Conservation (phyloP, 2,329 filamentous ascomycete species). For the Diaporthe vaccinii region DNA sequence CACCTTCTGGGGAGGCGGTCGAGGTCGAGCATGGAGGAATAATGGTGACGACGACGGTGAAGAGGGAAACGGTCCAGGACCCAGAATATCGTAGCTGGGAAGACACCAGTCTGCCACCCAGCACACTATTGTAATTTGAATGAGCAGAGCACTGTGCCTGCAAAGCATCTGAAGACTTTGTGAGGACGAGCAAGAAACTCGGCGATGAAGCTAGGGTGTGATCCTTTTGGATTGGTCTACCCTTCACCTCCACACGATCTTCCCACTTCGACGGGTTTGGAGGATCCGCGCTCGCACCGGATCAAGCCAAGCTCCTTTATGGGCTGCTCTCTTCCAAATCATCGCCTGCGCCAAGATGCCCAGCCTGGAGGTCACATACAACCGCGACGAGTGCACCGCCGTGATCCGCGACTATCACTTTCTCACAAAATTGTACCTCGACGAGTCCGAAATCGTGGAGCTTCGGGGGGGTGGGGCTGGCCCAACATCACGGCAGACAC, state of each 20-base stretch:
- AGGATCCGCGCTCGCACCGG: background rate
- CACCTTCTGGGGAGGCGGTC: background rate
- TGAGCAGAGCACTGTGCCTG: background rate
- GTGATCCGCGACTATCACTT: background rate
- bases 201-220: background rate
- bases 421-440: background rate
- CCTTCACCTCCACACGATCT: background rate
- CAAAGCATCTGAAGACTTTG: background rate
- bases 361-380: background rate
- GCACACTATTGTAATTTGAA: background rate
- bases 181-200: background rate
- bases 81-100: background rate
- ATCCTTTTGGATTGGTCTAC: too few species aligned
- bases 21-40: conserved; percentile 10
- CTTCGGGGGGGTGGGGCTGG: background rate
- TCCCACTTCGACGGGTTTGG: background rate
- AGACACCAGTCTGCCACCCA: background rate
- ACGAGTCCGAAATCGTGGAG: background rate
- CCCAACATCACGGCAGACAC: background rate
- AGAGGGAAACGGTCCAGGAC: conserved; percentile 12
- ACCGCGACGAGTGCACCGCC: background rate
- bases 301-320: too few species aligned
- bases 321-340: too few species aligned
- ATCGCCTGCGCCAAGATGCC: background rate
- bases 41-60: conserved; percentile 24